Conservation (phyloP, 495 filamentous ascomycete genomes). For the Podospora australis region DNA sequence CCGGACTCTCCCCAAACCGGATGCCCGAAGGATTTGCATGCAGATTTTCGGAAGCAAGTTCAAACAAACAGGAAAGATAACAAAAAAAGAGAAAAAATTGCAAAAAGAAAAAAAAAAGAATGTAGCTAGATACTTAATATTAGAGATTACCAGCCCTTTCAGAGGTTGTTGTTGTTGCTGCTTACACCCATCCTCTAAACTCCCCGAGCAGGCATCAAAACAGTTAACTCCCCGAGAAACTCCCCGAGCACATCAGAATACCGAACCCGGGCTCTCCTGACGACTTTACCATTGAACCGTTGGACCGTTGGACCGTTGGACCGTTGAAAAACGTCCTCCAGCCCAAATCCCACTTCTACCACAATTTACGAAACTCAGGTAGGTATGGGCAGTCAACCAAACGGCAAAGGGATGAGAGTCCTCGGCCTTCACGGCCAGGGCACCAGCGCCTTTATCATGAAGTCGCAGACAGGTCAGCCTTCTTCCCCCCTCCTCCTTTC, state of each 20-base stretch:
- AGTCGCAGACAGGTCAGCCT: constrained; percentile 50
- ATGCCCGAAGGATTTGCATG: too few species aligned
- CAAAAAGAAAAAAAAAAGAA: background rate
- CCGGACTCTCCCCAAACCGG: too few species aligned
- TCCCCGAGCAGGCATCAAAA: too few species aligned
- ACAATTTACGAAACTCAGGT: background rate
- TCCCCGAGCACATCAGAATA: too few species aligned
- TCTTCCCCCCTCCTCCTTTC: background rate
- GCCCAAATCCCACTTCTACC: background rate
- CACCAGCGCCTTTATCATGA: constrained; percentile 52
- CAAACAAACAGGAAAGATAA: too few species aligned
- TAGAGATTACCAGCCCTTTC: background rate
- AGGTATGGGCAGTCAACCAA: background rate
- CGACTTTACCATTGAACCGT: too few species aligned
- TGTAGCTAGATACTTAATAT: background rate
- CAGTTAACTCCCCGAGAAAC: too few species aligned
- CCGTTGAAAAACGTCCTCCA: too few species aligned
- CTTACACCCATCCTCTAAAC: too few species aligned
- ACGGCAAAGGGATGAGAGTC: constrained; percentile 49
- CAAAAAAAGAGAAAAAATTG: background rate
- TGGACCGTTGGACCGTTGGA: too few species aligned
- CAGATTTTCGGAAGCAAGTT: too few species aligned
- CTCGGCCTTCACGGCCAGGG: constrained; percentile 61
- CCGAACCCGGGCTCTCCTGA: too few species aligned
- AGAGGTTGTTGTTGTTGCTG: background rate